Conservation (phyloP, 345 rosid genomes). For the Passiflora organensis region DNA sequence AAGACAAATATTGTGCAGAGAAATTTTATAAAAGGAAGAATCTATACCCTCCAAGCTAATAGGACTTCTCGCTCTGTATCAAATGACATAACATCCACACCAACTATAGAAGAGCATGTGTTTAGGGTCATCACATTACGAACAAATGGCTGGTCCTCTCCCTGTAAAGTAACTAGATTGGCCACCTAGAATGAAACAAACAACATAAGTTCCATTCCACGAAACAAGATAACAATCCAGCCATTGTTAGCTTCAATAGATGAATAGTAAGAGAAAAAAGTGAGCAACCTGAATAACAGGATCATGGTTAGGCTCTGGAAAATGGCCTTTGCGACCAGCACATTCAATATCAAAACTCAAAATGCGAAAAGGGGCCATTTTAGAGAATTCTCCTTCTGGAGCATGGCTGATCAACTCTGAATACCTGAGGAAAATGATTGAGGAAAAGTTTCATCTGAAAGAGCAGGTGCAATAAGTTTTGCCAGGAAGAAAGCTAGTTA, state of each 20-base stretch:
- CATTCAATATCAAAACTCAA: slow-evolving; percentile 98
- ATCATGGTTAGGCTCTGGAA: slow-evolving; percentile 97
- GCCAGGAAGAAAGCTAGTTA: slow-evolving; percentile 2
- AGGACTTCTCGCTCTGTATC: slow-evolving; percentile 83
- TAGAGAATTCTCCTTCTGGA: slow-evolving; percentile 88
- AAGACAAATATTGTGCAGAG: not conserved
- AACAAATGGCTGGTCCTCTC: slow-evolving; percentile 77
- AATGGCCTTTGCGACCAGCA: slow-evolving; percentile 99
- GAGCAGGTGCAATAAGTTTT: no score
- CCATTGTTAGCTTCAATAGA: no score
- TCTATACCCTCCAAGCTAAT: slow-evolving; percentile 90
- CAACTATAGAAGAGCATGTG: slow-evolving; percentile 87
- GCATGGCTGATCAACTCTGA: slow-evolving; percentile 79
- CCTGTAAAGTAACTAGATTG: slow-evolving; percentile 88
- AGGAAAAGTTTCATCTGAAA: slow-evolving; percentile 26
- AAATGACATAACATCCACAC: slow-evolving; percentile 92
- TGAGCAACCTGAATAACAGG: slow-evolving; percentile 86
- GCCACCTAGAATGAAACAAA: slow-evolving; percentile 61
- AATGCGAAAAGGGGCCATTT: slow-evolving; percentile 98
- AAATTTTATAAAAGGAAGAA: slow-evolving; percentile 15
- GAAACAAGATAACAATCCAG: no score
- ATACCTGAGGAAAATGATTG: slow-evolving; percentile 43
- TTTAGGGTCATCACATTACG: slow-evolving; percentile 97
- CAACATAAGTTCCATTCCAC: not conserved
- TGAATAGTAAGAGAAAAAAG: slow-evolving; percentile 1